These are phyloP conservation scores for Parasitella parasitica DNA, from an alignment of 371 early-diverging fungal species.

Conservation along the genomic window DNA sequence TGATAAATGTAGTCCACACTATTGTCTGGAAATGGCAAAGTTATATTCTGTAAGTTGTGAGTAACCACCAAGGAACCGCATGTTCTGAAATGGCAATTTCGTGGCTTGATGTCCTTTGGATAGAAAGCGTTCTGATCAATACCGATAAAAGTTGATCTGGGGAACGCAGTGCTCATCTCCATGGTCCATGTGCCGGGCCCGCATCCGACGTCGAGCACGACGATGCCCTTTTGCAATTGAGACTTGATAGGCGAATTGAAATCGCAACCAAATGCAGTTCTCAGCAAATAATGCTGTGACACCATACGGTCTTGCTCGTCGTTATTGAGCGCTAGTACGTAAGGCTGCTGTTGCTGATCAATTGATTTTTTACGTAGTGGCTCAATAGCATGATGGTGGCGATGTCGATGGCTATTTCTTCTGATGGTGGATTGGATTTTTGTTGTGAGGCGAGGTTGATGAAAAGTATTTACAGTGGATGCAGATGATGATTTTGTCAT, in stretches of 20 bases:
- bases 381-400: neutral
- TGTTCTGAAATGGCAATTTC: conserved; percentile 44
- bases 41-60: neutral
- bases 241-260: conserved; percentile 34
- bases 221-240: conserved; percentile 36
- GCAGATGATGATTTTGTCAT: neutral
- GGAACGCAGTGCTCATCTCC: conserved; percentile 47
- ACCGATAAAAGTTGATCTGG: conserved; percentile 43
- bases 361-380: neutral
- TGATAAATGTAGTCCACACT: conserved; percentile 49
- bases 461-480: neutral
- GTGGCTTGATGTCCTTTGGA: conserved; percentile 45
- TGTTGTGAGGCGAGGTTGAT: neutral
- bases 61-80: conserved; percentile 21
- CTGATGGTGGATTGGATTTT: neutral
- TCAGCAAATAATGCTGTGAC: conserved; percentile 47
- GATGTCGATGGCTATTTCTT: neutral
- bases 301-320: conserved; percentile 48
- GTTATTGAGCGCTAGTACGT: conserved; percentile 32
- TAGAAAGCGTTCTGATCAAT: conserved; percentile 32
- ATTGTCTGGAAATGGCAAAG: conserved; percentile 47
- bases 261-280: conserved; percentile 46
- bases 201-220: conserved; percentile 48
- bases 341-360: conserved; percentile 8
- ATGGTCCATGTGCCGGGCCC: conserved; percentile 51